A percentile compares a stretch with the other conserved stretches of the same genome.
phyloP scores from a whole-genome alignment of 139 green algal genomes.

The Chlamydomonas sp. region DNA sequence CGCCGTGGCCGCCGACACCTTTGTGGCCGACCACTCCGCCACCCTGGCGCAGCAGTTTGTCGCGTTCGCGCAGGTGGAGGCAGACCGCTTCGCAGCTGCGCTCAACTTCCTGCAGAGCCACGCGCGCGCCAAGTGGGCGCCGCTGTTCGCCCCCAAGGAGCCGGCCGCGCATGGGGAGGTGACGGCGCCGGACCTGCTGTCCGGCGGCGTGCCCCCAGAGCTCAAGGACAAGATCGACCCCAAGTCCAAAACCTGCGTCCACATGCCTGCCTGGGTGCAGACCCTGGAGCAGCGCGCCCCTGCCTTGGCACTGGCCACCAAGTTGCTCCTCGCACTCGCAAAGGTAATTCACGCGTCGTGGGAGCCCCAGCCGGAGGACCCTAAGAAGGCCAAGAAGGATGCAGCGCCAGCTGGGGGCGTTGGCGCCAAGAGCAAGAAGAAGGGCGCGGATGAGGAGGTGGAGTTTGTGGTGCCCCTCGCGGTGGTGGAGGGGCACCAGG shows the following conservation, averaged over 20 bases:
- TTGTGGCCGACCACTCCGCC: slow-evolving; percentile 53
- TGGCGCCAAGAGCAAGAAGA: slow-evolving; percentile 23
- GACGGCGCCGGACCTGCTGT: slow-evolving; percentile 39
- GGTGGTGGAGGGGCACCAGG: slow-evolving; percentile 38
- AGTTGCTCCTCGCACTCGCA: slow-evolving; percentile 15
- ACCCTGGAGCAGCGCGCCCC: slow-evolving; percentile 6
- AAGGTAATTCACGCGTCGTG: background rate
- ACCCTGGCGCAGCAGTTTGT: slow-evolving; percentile 45
- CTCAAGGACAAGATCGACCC: slow-evolving; percentile 58
- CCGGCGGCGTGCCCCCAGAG: slow-evolving; percentile 36
- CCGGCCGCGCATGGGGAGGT: background rate
- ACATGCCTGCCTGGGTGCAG: slow-evolving; percentile 31
- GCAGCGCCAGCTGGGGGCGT: background rate
- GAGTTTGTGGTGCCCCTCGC: slow-evolving; percentile 26
- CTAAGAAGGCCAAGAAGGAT: slow-evolving; percentile 32
- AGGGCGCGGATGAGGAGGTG: slow-evolving; percentile 28
- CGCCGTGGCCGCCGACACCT: slow-evolving; percentile 51
- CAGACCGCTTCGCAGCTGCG: slow-evolving; percentile 57
- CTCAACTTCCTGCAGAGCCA: slow-evolving; percentile 40
- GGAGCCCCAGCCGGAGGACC: slow-evolving; percentile 21
- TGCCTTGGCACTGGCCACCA: slow-evolving; percentile 18
- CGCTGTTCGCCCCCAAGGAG: slow-evolving; percentile 15
- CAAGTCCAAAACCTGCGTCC: slow-evolving; percentile 41
- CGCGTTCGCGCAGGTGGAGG: slow-evolving; percentile 61
- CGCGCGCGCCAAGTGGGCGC: slow-evolving; percentile 3